Base-by-base conservation (phyloP, 2,329 filamentous ascomycete genomes). In the Botryotinia globosa region DNA sequence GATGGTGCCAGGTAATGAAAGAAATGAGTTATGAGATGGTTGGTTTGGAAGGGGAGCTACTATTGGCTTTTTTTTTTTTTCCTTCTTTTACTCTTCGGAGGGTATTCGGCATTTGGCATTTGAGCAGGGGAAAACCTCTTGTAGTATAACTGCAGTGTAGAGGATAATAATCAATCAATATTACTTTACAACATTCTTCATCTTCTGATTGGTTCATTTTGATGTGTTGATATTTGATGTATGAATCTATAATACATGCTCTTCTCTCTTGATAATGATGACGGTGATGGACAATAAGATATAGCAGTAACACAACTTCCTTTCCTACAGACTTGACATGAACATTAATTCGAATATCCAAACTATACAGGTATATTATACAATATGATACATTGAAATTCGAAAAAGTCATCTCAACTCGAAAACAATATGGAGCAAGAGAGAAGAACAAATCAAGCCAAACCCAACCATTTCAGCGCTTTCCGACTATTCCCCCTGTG, bases 381-480 rank as follows among this genome's bases (percentile, higher is more conserved):
- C 20, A 37, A 59, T 32, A 59, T 59, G 18, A 34, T 61, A n/a
- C 12, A 61, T 16, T 16, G 22, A 25, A 42, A 62, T 14, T 39
- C 37, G 8, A n/a, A 29, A n/a, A n/a, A 56, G 51, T 39, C 34
- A 62, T 62, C 34, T 39, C 22, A 6, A 37, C 34, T 12, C 34
- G 7, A 39, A 39, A 62, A 62, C 20, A 34, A 22, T 6, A 22
- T 14, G 20, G 10, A 59, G 20, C 9, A 59, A 22, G 18, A 34
- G 8, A 34, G 20, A 37, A 14, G 9, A n/a, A 39, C 16, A 10
- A 18, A 32, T 76, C 73, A 81, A 72, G 77, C 77, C 45, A 81
- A 75, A 6, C 82, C 82, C 59, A 83, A 77, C 81, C 80, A 82
- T 74, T 78, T 81, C 73, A 83, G 72, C 25, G 82, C 82, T 76